Percentiles rank a stretch among this genome's conserved stretches.
phyloP scores from a whole-genome alignment of 1,139 yeast genomes.

The Petasospora rhodanensis region DNA sequence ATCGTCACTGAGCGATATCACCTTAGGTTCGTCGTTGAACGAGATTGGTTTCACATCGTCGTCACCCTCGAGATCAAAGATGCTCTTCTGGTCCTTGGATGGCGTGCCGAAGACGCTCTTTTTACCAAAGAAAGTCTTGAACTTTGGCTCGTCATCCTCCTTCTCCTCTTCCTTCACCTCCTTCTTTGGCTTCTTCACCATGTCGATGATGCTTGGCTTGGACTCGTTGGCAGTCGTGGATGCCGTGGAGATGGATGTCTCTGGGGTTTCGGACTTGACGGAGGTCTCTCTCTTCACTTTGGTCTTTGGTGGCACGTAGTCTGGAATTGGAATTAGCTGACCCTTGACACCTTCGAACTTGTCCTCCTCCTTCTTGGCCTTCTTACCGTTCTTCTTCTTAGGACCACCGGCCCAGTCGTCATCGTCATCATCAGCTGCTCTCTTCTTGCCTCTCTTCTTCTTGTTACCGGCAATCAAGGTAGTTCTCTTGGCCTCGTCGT shows the following conservation, averaged over 20 bases:
- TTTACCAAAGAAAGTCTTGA: slow-evolving; percentile 23
- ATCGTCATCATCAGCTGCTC: slow-evolving; percentile 28
- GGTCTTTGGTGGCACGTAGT: slow-evolving; percentile 20
- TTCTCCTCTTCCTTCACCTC: slow-evolving; percentile 9
- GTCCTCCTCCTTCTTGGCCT: slow-evolving; percentile 23
- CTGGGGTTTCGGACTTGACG: slow-evolving; percentile 16
- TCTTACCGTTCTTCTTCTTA: slow-evolving; percentile 20
- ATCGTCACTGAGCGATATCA: slow-evolving; percentile 9
- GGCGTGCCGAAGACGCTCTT: slow-evolving; percentile 28
- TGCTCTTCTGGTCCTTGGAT: slow-evolving; percentile 12
- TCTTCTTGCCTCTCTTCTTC: slow-evolving; percentile 29
- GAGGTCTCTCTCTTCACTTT: slow-evolving; percentile 22
- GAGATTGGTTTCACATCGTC: slow-evolving; percentile 3
- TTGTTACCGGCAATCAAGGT: slow-evolving; percentile 28
- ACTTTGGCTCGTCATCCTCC: slow-evolving; percentile 19
- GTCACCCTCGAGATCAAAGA: slow-evolving; percentile 22
- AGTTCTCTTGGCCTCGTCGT: slow-evolving; percentile 40
- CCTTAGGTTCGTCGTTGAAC: too few species aligned
- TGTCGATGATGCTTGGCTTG: slow-evolving; percentile 7
- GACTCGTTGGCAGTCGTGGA: slow-evolving; percentile 1
- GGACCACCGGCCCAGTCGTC: slow-evolving; percentile 19
- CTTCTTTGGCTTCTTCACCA: slow-evolving; percentile 11
- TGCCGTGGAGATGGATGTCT: not conserved
- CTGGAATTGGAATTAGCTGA: slow-evolving; percentile 24
- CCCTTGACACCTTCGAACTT: slow-evolving; percentile 20